Evolutionary conservation across 2,329 filamentous ascomycete genomes (phyloP).

Genomic region (Microdochium bolleyi): DNA sequence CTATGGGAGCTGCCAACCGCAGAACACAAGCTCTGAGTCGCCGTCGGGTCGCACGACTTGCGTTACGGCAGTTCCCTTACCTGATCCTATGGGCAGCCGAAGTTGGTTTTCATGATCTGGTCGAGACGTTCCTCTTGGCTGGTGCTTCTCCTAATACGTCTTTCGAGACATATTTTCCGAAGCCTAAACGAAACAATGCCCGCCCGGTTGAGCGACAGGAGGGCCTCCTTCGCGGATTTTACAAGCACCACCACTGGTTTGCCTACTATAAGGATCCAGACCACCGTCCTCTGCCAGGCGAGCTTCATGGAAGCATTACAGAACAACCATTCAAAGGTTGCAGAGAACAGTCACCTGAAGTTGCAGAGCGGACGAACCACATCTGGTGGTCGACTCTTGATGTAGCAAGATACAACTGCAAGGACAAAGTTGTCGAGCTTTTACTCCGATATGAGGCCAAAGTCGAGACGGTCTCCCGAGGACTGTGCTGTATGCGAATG

Average conservation of each 20-base stretch:
- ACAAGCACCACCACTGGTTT: neutral
- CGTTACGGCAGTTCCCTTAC: neutral
- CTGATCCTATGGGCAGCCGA: neutral
- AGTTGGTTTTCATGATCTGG: neutral
- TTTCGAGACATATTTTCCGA: neutral
- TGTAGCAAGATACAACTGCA: neutral
- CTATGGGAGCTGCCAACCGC: neutral
- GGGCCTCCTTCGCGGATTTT: neutral
- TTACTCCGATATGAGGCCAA: neutral
- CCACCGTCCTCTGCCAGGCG: neutral
- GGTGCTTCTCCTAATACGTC: neutral
- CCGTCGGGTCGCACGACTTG: neutral
- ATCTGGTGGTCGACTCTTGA: neutral
- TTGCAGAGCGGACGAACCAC: neutral
- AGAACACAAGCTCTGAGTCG: neutral
- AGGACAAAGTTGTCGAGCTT: neutral
- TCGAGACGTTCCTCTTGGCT: neutral
- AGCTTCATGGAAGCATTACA: neutral
- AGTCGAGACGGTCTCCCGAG: neutral
- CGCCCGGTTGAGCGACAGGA: neutral
- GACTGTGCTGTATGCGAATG: neutral
- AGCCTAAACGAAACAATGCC: neutral
- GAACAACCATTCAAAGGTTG: neutral
- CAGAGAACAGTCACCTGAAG: neutral
- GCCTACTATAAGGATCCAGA: neutral